Conservation (phyloP, 768 basidiomycete species). For the Mycena chlorophos region DNA sequence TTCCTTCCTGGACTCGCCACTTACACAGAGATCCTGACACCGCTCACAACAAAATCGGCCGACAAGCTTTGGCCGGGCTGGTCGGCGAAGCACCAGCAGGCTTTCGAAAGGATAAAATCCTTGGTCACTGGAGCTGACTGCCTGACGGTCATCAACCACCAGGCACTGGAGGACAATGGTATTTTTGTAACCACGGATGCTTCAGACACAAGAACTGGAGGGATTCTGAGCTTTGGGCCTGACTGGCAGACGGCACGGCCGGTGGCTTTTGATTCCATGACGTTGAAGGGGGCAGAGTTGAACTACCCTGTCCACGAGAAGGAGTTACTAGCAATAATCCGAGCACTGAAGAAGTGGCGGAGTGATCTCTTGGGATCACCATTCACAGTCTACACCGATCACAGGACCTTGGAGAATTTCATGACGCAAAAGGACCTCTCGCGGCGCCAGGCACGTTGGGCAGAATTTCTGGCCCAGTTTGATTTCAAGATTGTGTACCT, state of each 20-base stretch:
- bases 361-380: slow-evolving; percentile 8
- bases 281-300: too few species aligned
- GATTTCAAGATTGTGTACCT: slow-evolving; percentile 35
- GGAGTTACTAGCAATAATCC: slow-evolving; percentile 32
- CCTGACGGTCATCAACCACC: slow-evolving; percentile 33
- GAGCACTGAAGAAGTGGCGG: slow-evolving; percentile 22
- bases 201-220: slow-evolving; percentile 27
- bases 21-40: slow-evolving; percentile 1
- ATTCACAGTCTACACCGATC: slow-evolving; percentile 28
- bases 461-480: slow-evolving; percentile 31
- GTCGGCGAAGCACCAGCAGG: slow-evolving; percentile 20
- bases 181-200: slow-evolving; percentile 35
- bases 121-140: slow-evolving; percentile 25
- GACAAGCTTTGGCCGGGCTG: slow-evolving; percentile 11
- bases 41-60: background rate
- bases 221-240: slow-evolving; percentile 25
- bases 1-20: slow-evolving; percentile 27
- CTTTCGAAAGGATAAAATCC: slow-evolving; percentile 31
- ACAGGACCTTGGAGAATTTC: slow-evolving; percentile 32
- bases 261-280: too few species aligned
- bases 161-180: slow-evolving; percentile 26
- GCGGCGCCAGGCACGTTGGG: too few species aligned
- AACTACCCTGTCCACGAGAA: too few species aligned
- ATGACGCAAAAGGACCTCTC: slow-evolving; percentile 23
- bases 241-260: slow-evolving; percentile 30